These are phyloP conservation scores for Hordeum vulgare DNA, from an alignment of 176 grass and related monocot species.

Conservation along the genomic window MorexV3_pseudomolecules_assembly NC_058523.1:102129467-102129966, in stretches of 20 bases:
- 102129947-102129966: background rate
- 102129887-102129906: background rate
- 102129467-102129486: slow-evolving; percentile 82
- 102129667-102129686: slow-evolving; percentile 68
- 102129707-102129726: slow-evolving; percentile 60
- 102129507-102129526: slow-evolving; percentile 46
- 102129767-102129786: slow-evolving; percentile 67
- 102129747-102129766: slow-evolving; percentile 94
- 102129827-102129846: slow-evolving; percentile 65
- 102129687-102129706: slow-evolving; percentile 48
- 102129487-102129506: slow-evolving; percentile 71
- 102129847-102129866: slow-evolving; percentile 78
- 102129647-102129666: slow-evolving; percentile 67
- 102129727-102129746: slow-evolving; percentile 67
- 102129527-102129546: background rate
- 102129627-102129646: slow-evolving; percentile 51
- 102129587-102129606: background rate
- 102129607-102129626: background rate
- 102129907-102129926: background rate
- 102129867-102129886: slow-evolving; percentile 46
- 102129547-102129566: background rate
- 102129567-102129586: background rate
- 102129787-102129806: slow-evolving; percentile 76
- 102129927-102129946: background rate
- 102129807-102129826: slow-evolving; percentile 72